These are phyloP conservation scores for Leccinum ponderosum DNA, from an alignment of 1,284 basidiomycete species.

Conservation along the genomic window DNA sequence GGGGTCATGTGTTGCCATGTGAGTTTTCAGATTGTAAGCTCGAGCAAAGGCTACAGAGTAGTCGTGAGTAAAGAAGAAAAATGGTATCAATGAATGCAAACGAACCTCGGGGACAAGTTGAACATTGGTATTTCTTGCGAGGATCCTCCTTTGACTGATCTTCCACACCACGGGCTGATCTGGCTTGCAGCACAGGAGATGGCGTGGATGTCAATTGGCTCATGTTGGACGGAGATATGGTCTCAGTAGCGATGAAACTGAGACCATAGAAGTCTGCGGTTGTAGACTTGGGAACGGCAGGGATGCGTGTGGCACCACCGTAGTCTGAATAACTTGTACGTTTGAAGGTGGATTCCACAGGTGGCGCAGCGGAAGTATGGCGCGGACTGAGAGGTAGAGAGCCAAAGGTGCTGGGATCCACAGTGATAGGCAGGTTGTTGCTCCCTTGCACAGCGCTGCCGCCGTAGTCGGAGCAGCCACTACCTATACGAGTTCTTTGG, in stretches of 20 bases:
- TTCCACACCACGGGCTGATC: conserved; percentile 38
- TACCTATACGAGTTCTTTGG: conserved; percentile 55
- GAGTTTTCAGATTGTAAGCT: conserved; percentile 90
- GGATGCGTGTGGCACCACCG: conserved; percentile 48
- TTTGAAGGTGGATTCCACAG: conserved; percentile 36
- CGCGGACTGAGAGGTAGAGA: conserved; percentile 60
- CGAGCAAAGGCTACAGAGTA: conserved; percentile 70
- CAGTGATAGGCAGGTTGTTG: conserved; percentile 41
- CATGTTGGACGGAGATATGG: conserved; percentile 58
- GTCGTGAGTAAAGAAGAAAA: conserved; percentile 1
- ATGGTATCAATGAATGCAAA: conserved; percentile 5
- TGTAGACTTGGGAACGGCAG: conserved; percentile 40
- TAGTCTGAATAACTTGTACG: conserved; percentile 67
- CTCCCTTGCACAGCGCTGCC: conserved; percentile 39
- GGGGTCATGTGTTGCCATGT: conserved; percentile 88
- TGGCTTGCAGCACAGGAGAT: conserved; percentile 42
- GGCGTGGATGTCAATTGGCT: conserved; percentile 47
- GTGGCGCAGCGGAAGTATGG: conserved; percentile 46
- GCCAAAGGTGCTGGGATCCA: conserved; percentile 56
- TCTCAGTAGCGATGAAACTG: conserved; percentile 36
- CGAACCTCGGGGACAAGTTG: conserved; percentile 68
- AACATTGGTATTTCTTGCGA: conserved; percentile 75
- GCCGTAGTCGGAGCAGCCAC: conserved; percentile 52
- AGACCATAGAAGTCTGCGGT: conserved; percentile 58
- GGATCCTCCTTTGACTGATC: conserved; percentile 55